Evolutionary conservation across 1,139 yeast genomes (phyloP).

Genomic region (Sugiyamaella novakii): DNA sequence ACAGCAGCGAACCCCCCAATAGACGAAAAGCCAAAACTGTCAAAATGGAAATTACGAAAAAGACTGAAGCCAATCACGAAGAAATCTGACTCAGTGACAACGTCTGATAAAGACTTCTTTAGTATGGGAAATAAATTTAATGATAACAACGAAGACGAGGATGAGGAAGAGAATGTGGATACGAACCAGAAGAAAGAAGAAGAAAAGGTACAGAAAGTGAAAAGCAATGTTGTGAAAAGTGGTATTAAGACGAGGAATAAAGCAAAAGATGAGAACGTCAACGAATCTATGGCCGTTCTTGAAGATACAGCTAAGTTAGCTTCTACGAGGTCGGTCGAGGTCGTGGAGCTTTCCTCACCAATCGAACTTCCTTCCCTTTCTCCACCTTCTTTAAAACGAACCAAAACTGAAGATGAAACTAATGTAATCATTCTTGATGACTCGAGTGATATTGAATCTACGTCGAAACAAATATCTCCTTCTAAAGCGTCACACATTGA

Average conservation of each 20-base stretch:
- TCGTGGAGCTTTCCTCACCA: too few species aligned
- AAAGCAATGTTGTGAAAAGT: too few species aligned
- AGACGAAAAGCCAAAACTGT: constrained; percentile 8
- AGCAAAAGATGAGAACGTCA: too few species aligned
- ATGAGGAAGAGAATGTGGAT: not conserved
- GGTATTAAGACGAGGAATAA: too few species aligned
- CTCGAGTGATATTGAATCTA: not conserved
- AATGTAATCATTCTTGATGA: not conserved
- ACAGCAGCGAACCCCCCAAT: not conserved
- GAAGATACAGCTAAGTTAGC: too few species aligned
- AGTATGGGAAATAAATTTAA: constrained; percentile 4
- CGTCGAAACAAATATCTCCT: too few species aligned
- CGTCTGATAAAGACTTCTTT: constrained; percentile 17
- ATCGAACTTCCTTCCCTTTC: too few species aligned
- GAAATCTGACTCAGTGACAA: not conserved
- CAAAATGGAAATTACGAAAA: constrained; percentile 20
- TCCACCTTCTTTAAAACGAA: not conserved
- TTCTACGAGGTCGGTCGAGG: too few species aligned
- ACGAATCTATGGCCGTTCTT: too few species aligned
- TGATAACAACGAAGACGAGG: not conserved
- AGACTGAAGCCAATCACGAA: constrained; percentile 16
- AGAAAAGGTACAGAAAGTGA: not conserved
- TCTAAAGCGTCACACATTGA: too few species aligned
- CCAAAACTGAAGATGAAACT: not conserved
- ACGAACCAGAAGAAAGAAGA: not conserved